Base-by-base conservation (phyloP, 2,329 filamentous ascomycete species). In the Pyrenophora tritici-repentis region DNA sequence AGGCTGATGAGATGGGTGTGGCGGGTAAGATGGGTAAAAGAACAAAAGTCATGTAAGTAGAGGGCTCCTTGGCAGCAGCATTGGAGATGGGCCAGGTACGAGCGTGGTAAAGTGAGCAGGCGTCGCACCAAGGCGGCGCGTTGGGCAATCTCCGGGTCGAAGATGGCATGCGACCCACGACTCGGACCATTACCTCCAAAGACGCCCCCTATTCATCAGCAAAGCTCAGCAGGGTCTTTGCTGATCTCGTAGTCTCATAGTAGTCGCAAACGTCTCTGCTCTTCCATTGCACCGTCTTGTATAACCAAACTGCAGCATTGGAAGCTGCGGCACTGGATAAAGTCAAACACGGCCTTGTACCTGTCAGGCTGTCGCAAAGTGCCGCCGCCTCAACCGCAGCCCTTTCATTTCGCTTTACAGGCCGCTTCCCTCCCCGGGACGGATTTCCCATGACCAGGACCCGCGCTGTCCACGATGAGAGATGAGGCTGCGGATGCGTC, bases 351-450 rank as follows among this genome's bases (percentile, higher is more conserved):
- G 35, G 36, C 36, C 44, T 40, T 46, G 50, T 36, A 50, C 41
- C 17, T 36, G 55, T 45, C 42, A 47, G 29, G 39, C 47, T 56
- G 53, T 61, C 55, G 57, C 61, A 57, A 44, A 42, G 39, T 33
- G 33, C 50, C 49, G 57, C 51, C 42, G 18, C 2, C 18, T 49
- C 49, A 18, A 22, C 54, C 47, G 51, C 57, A 55, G n/a, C 58
- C 56, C 58, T 53, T 65, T 67, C 65, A 70, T 66, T 67, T 69
- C 65, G 60, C 57, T 56, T 53, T 56, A 40, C 49, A 40, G 48
- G 56, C 65, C 62, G 55, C 55, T 46, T 48, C 66, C 63, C 62
- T 65, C 53, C 58, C 59, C 52, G 46, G 54, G 31, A 45, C 54
- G 47, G 43, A 47, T 55, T 63, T 29, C 26, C 58, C 53, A 69